phyloP scores from a whole-genome alignment of 1,284 basidiomycete genomes.

The Ustilago hordei region DNA sequence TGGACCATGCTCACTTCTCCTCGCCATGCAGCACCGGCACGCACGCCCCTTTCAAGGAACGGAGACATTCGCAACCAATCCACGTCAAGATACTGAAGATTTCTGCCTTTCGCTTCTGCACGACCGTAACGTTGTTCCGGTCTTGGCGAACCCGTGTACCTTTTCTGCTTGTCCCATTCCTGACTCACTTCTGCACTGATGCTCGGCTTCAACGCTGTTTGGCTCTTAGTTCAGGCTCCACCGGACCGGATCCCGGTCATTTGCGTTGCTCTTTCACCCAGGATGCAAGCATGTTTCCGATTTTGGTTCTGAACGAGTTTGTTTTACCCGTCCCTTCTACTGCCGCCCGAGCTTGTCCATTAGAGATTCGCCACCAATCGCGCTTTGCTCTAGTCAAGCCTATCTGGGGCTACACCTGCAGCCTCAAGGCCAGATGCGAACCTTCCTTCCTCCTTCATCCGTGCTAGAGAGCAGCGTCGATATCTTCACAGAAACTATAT shows the following conservation, averaged over 20 bases:
- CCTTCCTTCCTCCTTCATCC: background rate
- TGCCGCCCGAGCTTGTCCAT: background rate
- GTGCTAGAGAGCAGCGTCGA: background rate
- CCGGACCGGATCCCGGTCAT: background rate
- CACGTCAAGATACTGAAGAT: background rate
- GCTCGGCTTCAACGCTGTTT: background rate
- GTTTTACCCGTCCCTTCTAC: no score
- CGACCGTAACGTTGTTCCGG: background rate
- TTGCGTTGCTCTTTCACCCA: no score
- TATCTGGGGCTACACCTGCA: background rate
- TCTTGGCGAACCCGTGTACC: background rate
- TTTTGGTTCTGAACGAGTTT: no score
- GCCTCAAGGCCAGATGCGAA: background rate
- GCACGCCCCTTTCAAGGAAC: background rate
- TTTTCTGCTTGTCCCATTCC: background rate
- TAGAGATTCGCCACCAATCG: background rate
- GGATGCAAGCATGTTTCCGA: no score
- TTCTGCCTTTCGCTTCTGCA: background rate
- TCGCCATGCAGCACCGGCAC: no score
- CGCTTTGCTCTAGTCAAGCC: background rate
- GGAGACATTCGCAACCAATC: background rate
- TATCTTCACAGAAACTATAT: slow-evolving; percentile 17
- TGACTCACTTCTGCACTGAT: background rate
- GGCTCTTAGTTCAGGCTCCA: background rate
- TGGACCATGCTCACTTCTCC: background rate